These are phyloP conservation scores for Mycena rebaudengoi DNA, from an alignment of 768 basidiomycete genomes.

Conservation along the genomic window DNA sequence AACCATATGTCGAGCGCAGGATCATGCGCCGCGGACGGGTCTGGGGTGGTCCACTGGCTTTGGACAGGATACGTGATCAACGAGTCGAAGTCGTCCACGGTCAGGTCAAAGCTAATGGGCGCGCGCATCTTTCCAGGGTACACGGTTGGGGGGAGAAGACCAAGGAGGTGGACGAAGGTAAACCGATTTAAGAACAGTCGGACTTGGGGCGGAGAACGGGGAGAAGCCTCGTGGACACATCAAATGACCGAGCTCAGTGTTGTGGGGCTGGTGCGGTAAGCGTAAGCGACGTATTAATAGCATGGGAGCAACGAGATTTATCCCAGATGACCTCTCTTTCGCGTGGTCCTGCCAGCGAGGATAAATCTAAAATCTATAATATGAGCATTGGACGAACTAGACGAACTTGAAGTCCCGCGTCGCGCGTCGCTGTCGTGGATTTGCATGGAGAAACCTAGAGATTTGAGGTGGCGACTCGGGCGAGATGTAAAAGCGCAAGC, in stretches of 20 bases:
- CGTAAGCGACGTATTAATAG: too few species aligned
- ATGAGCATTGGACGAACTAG: too few species aligned
- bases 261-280: too few species aligned
- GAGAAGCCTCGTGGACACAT: slow-evolving; percentile 6
- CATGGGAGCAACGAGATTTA: too few species aligned
- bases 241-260: slow-evolving; percentile 8
- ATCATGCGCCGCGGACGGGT: slow-evolving; percentile 20
- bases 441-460: too few species aligned
- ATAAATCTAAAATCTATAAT: too few species aligned
- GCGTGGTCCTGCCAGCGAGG: too few species aligned
- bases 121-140: background rate
- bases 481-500: too few species aligned
- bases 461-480: too few species aligned
- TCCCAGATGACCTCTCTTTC: too few species aligned
- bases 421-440: too few species aligned
- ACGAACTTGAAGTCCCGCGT: too few species aligned
- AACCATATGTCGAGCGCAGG: slow-evolving; percentile 20
- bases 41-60: slow-evolving; percentile 26
- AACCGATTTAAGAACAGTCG: background rate
- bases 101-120: slow-evolving; percentile 10
- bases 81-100: slow-evolving; percentile 30
- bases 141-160: background rate
- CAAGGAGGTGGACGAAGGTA: background rate
- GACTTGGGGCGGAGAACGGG: slow-evolving; percentile 6
- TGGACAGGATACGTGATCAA: slow-evolving; percentile 25